Conservation (phyloP, 2,329 filamentous ascomycete species). For the Fusarium metavorans region DNA sequence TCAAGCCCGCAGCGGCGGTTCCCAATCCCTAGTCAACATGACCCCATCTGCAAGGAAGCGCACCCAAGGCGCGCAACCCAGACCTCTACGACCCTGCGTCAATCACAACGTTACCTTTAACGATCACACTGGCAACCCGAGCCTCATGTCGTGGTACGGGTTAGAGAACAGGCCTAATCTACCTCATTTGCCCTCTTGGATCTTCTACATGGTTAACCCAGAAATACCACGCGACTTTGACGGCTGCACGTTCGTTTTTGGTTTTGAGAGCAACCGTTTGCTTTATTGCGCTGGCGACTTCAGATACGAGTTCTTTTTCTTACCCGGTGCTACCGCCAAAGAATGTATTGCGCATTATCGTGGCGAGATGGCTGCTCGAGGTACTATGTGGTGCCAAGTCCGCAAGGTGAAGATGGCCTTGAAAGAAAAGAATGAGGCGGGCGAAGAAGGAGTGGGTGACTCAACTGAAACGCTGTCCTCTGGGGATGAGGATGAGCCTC, state of each 20-base stretch:
- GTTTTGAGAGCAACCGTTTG: background rate
- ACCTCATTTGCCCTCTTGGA: conserved; percentile 2
- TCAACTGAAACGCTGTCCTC: background rate
- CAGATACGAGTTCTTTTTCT: background rate
- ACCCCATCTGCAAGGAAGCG: background rate
- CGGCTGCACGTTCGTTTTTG: background rate
- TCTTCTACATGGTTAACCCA: conserved; percentile 1
- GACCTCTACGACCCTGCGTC: background rate
- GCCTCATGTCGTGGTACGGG: background rate
- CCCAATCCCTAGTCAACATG: background rate
- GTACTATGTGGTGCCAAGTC: conserved; percentile 14
- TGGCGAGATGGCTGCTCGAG: conserved; percentile 8
- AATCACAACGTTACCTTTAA: background rate
- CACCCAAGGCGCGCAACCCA: background rate
- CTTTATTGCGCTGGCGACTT: background rate
- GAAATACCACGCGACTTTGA: conserved; percentile 3
- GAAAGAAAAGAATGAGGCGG: background rate
- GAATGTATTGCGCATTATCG: conserved; percentile 8
- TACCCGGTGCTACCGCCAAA: background rate
- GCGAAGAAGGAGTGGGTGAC: background rate
- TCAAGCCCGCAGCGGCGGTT: background rate
- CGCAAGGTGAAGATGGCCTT: conserved; percentile 9
- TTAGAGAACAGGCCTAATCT: background rate
- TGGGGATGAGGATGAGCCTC: background rate
- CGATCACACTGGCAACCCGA: background rate